phyloP scores from a whole-genome alignment of 179 eudicot species.

The Carnegiea gigantea region DNA sequence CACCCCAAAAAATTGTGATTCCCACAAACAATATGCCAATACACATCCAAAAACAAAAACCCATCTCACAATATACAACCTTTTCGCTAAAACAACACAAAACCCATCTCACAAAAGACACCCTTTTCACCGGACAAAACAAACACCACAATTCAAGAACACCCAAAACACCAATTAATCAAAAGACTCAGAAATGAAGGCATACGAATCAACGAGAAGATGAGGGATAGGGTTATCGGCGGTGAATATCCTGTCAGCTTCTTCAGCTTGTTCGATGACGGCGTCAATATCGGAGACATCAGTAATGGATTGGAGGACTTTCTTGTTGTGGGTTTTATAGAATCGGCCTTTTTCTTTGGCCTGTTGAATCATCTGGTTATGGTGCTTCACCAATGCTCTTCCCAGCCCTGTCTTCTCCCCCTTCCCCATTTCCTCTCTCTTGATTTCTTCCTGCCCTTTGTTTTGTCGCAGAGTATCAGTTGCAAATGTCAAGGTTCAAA shows the following conservation, averaged over 20 bases:
- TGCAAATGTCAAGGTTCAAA: background rate
- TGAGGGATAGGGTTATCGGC: conserved; percentile 49
- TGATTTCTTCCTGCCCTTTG: background rate
- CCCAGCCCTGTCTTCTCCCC: conserved; percentile 79
- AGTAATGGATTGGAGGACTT: conserved; percentile 70
- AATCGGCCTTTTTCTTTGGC: conserved; percentile 65
- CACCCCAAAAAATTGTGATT: background rate
- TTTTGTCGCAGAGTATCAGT: background rate
- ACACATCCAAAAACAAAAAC: background rate
- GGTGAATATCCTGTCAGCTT: conserved; percentile 62
- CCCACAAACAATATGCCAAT: background rate
- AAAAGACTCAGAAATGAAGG: background rate
- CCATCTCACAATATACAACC: background rate
- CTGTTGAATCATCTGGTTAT: conserved; percentile 73
- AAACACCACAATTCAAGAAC: background rate
- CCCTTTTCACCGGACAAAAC: background rate
- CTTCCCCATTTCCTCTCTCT: conserved; percentile 54
- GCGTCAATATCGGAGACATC: conserved; percentile 89
- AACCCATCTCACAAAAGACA: conserved; percentile 6
- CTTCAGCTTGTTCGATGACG: conserved; percentile 80
- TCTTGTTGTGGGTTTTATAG: conserved; percentile 60
- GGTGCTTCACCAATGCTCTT: conserved; percentile 87
- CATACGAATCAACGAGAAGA: conserved; percentile 60
- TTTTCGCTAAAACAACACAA: background rate
- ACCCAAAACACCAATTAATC: background rate